These are phyloP conservation scores for Syzygium grande DNA, from an alignment of 345 rosid species.

Conservation along the genomic window DNA sequence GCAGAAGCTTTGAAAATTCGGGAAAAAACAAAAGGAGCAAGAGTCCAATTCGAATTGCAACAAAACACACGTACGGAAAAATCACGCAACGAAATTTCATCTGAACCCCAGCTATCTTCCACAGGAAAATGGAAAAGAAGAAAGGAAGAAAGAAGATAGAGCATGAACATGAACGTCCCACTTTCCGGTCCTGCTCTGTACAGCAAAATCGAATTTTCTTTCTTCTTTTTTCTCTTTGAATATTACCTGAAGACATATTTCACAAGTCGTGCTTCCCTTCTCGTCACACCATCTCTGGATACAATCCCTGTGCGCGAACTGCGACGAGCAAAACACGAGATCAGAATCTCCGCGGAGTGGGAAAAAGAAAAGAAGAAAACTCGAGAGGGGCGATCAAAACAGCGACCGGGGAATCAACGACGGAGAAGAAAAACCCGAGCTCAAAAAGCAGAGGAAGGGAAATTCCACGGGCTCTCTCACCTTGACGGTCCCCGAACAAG, in stretches of 20 bases:
- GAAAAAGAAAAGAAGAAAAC: fast-evolving
- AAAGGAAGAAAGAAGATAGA: neutral
- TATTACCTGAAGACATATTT: conserved; percentile 86
- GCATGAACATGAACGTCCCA: neutral
- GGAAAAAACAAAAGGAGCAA: neutral
- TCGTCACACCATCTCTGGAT: conserved; percentile 99
- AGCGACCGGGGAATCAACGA: neutral
- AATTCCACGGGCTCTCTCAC: conserved; percentile 14
- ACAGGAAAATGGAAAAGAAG: neutral
- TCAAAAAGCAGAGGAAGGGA: too few relatives aligned
- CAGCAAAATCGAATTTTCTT: neutral
- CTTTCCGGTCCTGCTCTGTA: neutral
- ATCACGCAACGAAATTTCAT: neutral
- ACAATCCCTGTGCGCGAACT: conserved; percentile 88
- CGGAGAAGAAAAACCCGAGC: neutral
- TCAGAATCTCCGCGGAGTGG: neutral
- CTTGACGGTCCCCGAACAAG: conserved; percentile 92
- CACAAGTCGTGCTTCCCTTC: conserved; percentile 91
- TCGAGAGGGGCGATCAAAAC: neutral
- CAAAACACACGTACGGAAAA: neutral
- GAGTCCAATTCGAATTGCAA: neutral
- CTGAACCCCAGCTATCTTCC: neutral
- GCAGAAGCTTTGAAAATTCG: neutral
- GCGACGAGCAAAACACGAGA: neutral
- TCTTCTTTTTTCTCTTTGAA: neutral